Percentiles rank a stretch among this genome's conserved stretches.
These are phyloP conservation scores for Pseudogymnoascus sp. DNA, from an alignment of 2,329 filamentous ascomycete genomes.

Conservation along the genomic window DNA sequence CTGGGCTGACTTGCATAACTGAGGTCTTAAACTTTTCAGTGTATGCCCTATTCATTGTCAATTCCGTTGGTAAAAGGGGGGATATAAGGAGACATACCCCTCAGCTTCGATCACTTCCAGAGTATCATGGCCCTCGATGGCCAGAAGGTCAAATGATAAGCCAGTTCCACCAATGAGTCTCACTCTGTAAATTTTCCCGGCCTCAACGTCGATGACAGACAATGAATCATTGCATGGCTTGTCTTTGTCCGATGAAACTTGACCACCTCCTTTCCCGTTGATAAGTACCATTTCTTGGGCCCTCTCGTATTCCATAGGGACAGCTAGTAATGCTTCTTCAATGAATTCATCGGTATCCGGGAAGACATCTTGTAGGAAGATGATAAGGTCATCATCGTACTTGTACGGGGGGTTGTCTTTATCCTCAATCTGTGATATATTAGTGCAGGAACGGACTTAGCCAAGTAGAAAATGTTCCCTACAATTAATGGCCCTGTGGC, in stretches of 20 bases:
- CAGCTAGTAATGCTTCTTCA: conserved; percentile 39
- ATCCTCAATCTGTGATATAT: conserved; percentile 23
- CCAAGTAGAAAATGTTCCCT: too few relatives aligned
- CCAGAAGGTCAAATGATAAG: conserved; percentile 46
- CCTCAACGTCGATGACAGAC: conserved; percentile 50
- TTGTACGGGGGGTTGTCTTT: conserved; percentile 39
- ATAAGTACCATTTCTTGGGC: conserved; percentile 51
- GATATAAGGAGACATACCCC: conserved; percentile 26
- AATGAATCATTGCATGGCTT: conserved; percentile 20
- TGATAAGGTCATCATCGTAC: conserved; percentile 54
- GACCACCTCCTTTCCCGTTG: conserved; percentile 41
- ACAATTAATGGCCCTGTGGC: conserved; percentile 43
- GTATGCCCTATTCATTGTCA: conserved; percentile 28
- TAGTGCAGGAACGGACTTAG: too few relatives aligned
- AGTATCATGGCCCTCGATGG: conserved; percentile 48
- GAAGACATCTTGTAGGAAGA: conserved; percentile 52
- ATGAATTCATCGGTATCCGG: conserved; percentile 45
- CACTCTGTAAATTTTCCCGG: conserved; percentile 53
- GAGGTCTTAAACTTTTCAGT: conserved; percentile 33
- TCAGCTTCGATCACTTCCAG: conserved; percentile 56
- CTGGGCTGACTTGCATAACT: conserved; percentile 40
- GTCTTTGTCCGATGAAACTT: conserved; percentile 23
- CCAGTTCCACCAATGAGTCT: conserved; percentile 52
- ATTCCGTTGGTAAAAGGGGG: conserved; percentile 12
- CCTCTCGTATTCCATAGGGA: conserved; percentile 50